Evolutionary conservation across 129 eudicot species (phyloP).

Genomic region (Kitagawia praeruptora): DNA sequence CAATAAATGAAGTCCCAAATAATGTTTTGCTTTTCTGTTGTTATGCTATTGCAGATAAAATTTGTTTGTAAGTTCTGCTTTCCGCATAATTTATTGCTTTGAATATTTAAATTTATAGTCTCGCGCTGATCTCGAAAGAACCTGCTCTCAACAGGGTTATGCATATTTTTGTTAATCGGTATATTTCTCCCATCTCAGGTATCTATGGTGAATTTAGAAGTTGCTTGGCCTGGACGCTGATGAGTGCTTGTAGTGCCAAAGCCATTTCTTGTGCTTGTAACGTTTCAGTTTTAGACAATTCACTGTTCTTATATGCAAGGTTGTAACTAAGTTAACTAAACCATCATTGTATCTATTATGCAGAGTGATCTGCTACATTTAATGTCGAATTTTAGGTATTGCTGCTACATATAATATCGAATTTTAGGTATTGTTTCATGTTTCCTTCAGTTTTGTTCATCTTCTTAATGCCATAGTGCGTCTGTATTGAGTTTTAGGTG

Average conservation of each 20-base stretch:
- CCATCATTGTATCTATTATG: not conserved
- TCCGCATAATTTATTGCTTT: not conserved
- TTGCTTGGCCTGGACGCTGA: not conserved
- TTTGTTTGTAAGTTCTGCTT: not conserved
- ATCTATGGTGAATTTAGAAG: not conserved
- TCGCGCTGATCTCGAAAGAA: not conserved
- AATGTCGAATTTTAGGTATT: not conserved
- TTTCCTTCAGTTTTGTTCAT: not conserved
- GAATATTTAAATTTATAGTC: not conserved
- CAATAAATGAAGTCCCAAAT: not conserved
- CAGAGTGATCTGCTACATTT: not conserved
- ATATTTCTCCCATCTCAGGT: conserved; percentile 1
- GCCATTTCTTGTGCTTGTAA: not conserved
- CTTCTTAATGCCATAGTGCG: not conserved
- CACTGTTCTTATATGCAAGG: not conserved
- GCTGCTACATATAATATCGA: not conserved
- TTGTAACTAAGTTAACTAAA: not conserved
- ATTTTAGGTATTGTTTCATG: not conserved
- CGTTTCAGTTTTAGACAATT: not conserved
- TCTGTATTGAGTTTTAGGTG: not conserved
- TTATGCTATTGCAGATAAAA: not conserved
- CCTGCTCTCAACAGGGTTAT: not conserved
- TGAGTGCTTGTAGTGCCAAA: conserved; percentile 5
- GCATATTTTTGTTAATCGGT: not conserved
- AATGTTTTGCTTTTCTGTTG: not conserved